Conservation (phyloP, 805 yeast species). For the Monosporozyma solicola region DNA sequence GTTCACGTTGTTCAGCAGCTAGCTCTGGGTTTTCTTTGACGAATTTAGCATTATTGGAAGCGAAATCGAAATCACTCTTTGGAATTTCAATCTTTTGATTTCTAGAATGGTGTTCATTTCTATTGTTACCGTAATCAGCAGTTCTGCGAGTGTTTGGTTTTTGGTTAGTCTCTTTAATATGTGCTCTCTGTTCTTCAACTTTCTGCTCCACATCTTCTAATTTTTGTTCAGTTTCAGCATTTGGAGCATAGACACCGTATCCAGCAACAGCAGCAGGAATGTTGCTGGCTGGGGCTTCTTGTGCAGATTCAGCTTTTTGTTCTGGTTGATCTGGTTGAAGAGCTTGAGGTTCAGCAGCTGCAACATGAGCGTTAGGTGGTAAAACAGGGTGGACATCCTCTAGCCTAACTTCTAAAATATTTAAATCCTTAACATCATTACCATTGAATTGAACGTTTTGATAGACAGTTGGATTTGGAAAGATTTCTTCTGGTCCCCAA, state of each 20-base stretch:
- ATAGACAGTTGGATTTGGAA: conserved; percentile 58
- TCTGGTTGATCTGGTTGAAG: conserved; percentile 2
- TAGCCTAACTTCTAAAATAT: conserved; percentile 65
- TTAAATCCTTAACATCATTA: conserved; percentile 81
- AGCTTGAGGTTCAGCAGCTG: neutral
- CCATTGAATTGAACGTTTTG: conserved; percentile 83
- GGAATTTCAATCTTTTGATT: conserved; percentile 33
- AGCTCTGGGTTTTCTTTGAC: conserved; percentile 37
- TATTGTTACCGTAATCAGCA: neutral
- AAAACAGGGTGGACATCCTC: conserved; percentile 53
- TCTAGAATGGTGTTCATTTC: conserved; percentile 6
- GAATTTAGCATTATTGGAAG: conserved; percentile 63
- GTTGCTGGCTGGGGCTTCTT: conserved; percentile 11
- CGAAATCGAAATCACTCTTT: conserved; percentile 66
- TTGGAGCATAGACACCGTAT: conserved; percentile 28
- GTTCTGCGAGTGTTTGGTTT: neutral
- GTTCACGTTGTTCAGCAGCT: conserved; percentile 21
- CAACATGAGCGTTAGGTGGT: conserved; percentile 8
- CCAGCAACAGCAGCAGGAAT: conserved; percentile 31
- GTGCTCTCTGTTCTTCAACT: conserved; percentile 1
- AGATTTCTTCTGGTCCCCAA: conserved; percentile 62
- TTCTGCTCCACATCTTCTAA: conserved; percentile 2
- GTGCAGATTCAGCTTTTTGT: conserved; percentile 3
- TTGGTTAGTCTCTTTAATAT: neutral
- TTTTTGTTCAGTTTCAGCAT: conserved; percentile 9